Evolutionary conservation across 768 basidiomycete genomes (phyloP).

Genomic region (Phanerochaete carnosa): DNA sequence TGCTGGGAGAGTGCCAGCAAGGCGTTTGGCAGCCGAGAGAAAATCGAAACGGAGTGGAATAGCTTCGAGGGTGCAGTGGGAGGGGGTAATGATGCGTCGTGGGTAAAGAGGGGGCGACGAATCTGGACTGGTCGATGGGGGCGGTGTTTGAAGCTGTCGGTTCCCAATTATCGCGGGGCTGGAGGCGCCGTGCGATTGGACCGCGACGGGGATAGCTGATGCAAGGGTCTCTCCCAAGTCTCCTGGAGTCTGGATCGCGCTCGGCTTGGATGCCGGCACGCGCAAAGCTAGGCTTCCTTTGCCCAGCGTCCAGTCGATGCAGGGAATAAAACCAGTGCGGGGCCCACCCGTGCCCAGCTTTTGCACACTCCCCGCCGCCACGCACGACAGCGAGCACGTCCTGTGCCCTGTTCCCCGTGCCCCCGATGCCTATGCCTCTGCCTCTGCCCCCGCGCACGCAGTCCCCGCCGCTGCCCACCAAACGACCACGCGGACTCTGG

Average conservation of each 20-base stretch:
- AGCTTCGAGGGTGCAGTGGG: neutral
- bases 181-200: neutral
- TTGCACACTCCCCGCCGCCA: constrained; percentile 2
- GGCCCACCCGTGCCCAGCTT: constrained; percentile 8
- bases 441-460: neutral
- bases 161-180: neutral
- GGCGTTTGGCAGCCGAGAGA: neutral
- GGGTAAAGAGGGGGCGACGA: neutral
- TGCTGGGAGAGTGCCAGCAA: neutral
- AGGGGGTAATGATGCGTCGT: neutral
- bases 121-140: neutral
- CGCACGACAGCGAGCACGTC: neutral
- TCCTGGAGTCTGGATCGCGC: constrained; percentile 6
- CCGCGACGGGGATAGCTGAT: neutral
- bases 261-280: constrained; percentile 6
- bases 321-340: constrained; percentile 9
- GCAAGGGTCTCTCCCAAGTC: neutral
- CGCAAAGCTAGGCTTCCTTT: constrained; percentile 4
- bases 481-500: constrained; percentile 28
- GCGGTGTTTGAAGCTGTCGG: neutral
- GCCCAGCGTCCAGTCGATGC: neutral
- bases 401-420: neutral
- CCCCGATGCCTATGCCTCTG: neutral
- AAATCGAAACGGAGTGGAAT: neutral
- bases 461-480: constrained; percentile 11